A percentile compares a stretch with the other conserved stretches of the same genome.
These are phyloP conservation scores for Tanacetum coccineum DNA, from an alignment of 129 eudicot genomes.

Conservation along the genomic window DNA sequence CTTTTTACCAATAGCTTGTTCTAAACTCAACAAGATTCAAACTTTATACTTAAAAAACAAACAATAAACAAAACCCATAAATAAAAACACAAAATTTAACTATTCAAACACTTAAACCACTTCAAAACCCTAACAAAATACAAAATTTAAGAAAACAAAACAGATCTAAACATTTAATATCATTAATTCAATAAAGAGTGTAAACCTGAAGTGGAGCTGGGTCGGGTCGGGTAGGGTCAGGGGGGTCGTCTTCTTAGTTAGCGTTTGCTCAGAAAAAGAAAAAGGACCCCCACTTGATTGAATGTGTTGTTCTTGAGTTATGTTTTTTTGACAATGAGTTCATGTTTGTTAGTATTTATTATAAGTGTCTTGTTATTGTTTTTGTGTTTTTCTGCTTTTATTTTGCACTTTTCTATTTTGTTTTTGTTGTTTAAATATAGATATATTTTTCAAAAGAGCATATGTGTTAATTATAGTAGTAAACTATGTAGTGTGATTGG, in stretches of 20 bases:
- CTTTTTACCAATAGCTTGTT: background rate
- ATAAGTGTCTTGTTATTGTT: slow-evolving; percentile 24
- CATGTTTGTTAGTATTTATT: slow-evolving; percentile 3
- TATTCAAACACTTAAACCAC: slow-evolving; percentile 18
- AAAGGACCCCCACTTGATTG: slow-evolving; percentile 17
- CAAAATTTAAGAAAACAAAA: slow-evolving; percentile 19
- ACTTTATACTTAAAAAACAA: slow-evolving; percentile 11
- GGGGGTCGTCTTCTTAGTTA: slow-evolving; percentile 15
- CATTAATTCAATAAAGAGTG: slow-evolving; percentile 10
- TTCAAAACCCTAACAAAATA: slow-evolving; percentile 33
- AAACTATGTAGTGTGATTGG: slow-evolving; percentile 13
- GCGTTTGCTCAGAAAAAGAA: slow-evolving; percentile 14
- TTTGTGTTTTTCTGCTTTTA: background rate
- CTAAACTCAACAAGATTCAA: slow-evolving; percentile 12
- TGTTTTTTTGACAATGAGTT: slow-evolving; percentile 12
- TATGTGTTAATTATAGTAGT: slow-evolving; percentile 15
- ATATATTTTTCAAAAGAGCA: background rate
- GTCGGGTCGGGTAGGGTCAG: slow-evolving; percentile 3
- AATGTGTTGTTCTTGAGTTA: slow-evolving; percentile 19
- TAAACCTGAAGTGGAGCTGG: slow-evolving; percentile 5
- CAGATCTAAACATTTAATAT: slow-evolving; percentile 36
- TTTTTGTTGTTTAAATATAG: too few species aligned
- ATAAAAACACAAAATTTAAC: background rate
- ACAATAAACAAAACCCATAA: slow-evolving; percentile 17
- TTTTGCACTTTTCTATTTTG: slow-evolving; percentile 12